Evolutionary conservation across 2,329 filamentous ascomycete species (phyloP).

Genomic region (Orbilia quercus): DNA sequence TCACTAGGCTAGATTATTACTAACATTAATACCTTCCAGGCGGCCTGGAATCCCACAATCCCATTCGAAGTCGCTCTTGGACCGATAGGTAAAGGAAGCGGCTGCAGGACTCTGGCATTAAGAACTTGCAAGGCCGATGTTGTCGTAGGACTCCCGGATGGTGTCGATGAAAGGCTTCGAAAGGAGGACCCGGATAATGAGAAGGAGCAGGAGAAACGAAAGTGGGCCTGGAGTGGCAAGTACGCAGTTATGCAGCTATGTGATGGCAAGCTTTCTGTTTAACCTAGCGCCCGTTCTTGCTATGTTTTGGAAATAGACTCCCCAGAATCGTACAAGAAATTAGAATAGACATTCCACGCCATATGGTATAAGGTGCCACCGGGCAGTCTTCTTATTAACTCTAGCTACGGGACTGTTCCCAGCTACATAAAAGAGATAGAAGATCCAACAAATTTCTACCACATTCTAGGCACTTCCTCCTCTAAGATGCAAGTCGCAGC

Average conservation of each 20-base stretch:
- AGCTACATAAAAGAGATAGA: no score
- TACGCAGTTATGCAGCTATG: slow-evolving; percentile 94
- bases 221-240: slow-evolving; percentile 96
- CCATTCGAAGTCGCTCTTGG: slow-evolving; percentile 87
- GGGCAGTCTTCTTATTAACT: no score
- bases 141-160: slow-evolving; percentile 84
- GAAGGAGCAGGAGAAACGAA: slow-evolving; percentile 73
- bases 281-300: not conserved
- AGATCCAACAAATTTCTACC: no score
- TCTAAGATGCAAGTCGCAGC: not conserved
- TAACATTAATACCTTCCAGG: slow-evolving; percentile 65
- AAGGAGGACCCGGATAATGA: slow-evolving; percentile 66
- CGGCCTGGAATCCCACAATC: slow-evolving; percentile 85
- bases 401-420: no score
- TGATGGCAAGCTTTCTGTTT: slow-evolving; percentile 69
- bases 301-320: not conserved
- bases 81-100: slow-evolving; percentile 82
- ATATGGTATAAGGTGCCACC: no score
- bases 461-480: not conserved
- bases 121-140: slow-evolving; percentile 97
- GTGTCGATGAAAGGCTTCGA: slow-evolving; percentile 83
- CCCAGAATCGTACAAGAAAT: no score
- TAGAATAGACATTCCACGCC: no score
- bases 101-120: slow-evolving; percentile 84
- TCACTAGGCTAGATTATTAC: slow-evolving; percentile 33